A percentile compares a stretch with the other conserved stretches of the same genome.
phyloP scores from a whole-genome alignment of 768 basidiomycete species.

The Trametes meyenii region DNA sequence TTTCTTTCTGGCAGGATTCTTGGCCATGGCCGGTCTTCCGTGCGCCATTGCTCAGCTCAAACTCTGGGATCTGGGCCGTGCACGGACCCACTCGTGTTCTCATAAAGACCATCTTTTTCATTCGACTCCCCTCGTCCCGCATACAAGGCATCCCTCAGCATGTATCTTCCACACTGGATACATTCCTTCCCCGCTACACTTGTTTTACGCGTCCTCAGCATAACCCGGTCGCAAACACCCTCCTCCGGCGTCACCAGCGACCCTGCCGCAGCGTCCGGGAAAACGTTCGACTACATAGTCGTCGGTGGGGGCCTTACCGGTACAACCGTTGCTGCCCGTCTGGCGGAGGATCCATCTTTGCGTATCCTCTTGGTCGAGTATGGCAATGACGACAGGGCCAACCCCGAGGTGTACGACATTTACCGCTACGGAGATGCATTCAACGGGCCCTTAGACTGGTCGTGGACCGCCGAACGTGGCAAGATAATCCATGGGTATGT shows the following conservation, averaged over 20 bases:
- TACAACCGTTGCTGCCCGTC: conserved; percentile 49
- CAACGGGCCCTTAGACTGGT: conserved; percentile 43
- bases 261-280: neutral
- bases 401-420: conserved; percentile 49
- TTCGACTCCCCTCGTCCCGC: no score
- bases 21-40: no score
- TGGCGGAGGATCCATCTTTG: conserved; percentile 46
- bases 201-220: no score
- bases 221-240: no score
- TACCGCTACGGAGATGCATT: conserved; percentile 49
- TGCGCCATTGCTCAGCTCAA: no score
- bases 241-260: conserved; percentile 13
- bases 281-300: conserved; percentile 36
- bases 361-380: conserved; percentile 55
- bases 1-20: no score
- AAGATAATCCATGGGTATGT: conserved; percentile 37
- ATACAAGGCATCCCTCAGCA: no score
- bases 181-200: no score
- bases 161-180: no score
- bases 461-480: conserved; percentile 29
- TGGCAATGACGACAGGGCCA: conserved; percentile 48
- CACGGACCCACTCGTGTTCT: no score
- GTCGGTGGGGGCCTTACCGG: conserved; percentile 51
- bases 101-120: no score
- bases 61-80: no score